Conservation (phyloP, 768 basidiomycete species). For the Hygrocybe punicea region DNA sequence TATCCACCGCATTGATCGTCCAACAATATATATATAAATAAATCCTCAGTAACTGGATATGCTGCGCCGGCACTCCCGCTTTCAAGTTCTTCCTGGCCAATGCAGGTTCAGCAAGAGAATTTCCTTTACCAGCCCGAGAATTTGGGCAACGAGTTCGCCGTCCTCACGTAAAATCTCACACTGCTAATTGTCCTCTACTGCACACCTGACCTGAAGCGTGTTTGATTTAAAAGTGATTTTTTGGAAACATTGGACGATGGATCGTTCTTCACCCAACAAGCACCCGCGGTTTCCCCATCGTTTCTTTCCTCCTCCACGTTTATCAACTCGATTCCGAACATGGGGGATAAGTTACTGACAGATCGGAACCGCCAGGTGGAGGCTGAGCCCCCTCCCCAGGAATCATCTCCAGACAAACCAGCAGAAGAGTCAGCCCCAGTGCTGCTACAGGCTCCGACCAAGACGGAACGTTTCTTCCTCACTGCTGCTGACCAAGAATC, state of each 20-base stretch:
- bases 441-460: slow-evolving; percentile 69
- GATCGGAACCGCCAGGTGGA: slow-evolving; percentile 3
- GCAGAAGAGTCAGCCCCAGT: slow-evolving; percentile 43
- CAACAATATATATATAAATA: too few relatives aligned
- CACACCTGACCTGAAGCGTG: background rate
- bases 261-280: slow-evolving; percentile 69
- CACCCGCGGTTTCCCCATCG: slow-evolving; percentile 45
- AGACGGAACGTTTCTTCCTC: slow-evolving; percentile 84
- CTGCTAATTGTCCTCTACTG: background rate
- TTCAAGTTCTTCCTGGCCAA: slow-evolving; percentile 50
- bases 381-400: background rate
- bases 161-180: slow-evolving; percentile 63
- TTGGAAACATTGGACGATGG: slow-evolving; percentile 84
- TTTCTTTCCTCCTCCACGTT: slow-evolving; percentile 46
- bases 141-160: slow-evolving; percentile 78
- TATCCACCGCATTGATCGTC: background rate
- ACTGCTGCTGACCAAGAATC: slow-evolving; percentile 94
- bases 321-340: slow-evolving; percentile 8
- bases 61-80: slow-evolving; percentile 31
- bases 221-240: slow-evolving; percentile 61
- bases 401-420: slow-evolving; percentile 1
- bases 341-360: slow-evolving; percentile 2
- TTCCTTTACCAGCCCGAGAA: slow-evolving; percentile 71
- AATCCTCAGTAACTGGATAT: slow-evolving; percentile 37
- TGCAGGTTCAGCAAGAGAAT: slow-evolving; percentile 47